These are phyloP conservation scores for Tagetes patula DNA, from an alignment of 129 eudicot species.

Conservation along the genomic window DNA sequence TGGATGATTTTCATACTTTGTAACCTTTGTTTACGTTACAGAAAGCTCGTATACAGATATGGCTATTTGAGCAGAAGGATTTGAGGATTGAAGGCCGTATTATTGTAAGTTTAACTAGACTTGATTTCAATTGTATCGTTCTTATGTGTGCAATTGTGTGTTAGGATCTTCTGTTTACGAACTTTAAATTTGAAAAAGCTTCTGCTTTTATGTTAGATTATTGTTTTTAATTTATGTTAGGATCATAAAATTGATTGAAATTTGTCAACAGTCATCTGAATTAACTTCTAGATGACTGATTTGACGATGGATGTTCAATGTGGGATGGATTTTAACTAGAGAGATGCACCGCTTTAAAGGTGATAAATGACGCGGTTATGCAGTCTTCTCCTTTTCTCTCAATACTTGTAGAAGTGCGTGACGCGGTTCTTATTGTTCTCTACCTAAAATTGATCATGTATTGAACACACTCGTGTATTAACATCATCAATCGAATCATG, in stretches of 20 bases:
- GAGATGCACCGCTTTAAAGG: no score
- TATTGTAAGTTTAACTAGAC: slow-evolving; percentile 40
- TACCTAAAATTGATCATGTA: no score
- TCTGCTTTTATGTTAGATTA: no score
- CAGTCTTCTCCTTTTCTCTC: no score
- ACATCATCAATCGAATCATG: slow-evolving; percentile 2
- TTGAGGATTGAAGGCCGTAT: slow-evolving; percentile 82
- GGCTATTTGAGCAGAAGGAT: slow-evolving; percentile 89
- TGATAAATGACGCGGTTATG: no score
- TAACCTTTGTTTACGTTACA: slow-evolving; percentile 2
- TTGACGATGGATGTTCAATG: no score
- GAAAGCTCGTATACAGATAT: slow-evolving; percentile 87
- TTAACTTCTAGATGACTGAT: neutral
- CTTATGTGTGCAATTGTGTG: neutral
- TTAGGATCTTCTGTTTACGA: neutral
- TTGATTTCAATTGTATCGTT: neutral
- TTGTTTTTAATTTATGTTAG: neutral
- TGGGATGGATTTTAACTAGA: no score
- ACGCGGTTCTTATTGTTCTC: no score
- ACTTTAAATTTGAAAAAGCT: neutral
- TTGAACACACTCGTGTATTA: neutral
- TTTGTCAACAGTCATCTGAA: neutral
- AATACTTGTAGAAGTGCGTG: no score
- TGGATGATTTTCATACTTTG: neutral
- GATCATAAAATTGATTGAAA: neutral